These are phyloP conservation scores for Rubus parviflorus DNA, from an alignment of 306 rosid genomes.

Conservation along the genomic window DNA sequence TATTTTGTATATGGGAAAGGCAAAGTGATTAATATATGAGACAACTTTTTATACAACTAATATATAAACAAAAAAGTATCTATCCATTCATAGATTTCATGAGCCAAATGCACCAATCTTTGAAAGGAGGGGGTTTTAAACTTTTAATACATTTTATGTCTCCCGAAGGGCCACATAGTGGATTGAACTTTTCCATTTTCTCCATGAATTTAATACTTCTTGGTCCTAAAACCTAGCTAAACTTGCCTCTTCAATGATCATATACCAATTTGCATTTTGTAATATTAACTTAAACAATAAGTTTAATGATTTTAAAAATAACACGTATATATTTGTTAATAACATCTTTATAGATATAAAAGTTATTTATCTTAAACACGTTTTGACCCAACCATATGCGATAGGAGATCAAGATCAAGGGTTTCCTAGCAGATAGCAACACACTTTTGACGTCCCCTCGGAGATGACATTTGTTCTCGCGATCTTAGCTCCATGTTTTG, in stretches of 20 bases:
- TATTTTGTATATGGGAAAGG: background rate
- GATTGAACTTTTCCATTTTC: background rate
- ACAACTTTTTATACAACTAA: conserved; percentile 27
- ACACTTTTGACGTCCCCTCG: too few species aligned
- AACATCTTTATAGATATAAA: too few species aligned
- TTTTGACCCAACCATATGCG: background rate
- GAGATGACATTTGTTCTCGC: too few species aligned
- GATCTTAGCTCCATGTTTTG: too few species aligned
- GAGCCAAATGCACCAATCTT: conserved; percentile 12
- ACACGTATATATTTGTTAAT: too few species aligned
- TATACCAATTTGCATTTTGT: background rate
- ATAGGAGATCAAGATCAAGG: background rate
- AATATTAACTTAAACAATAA: background rate
- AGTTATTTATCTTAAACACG: background rate
- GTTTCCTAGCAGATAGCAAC: background rate
- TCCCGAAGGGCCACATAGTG: background rate
- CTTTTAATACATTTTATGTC: background rate
- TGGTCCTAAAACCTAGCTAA: background rate
- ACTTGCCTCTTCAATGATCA: background rate
- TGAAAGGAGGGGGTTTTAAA: conserved; percentile 1
- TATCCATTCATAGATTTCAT: conserved; percentile 7
- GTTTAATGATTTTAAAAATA: background rate
- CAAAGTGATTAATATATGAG: too few species aligned
- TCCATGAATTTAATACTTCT: background rate
- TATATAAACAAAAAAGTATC: background rate